Evolutionary conservation across 176 grass and related monocot genomes (phyloP).

Genomic region (Poa pratensis): DNA sequence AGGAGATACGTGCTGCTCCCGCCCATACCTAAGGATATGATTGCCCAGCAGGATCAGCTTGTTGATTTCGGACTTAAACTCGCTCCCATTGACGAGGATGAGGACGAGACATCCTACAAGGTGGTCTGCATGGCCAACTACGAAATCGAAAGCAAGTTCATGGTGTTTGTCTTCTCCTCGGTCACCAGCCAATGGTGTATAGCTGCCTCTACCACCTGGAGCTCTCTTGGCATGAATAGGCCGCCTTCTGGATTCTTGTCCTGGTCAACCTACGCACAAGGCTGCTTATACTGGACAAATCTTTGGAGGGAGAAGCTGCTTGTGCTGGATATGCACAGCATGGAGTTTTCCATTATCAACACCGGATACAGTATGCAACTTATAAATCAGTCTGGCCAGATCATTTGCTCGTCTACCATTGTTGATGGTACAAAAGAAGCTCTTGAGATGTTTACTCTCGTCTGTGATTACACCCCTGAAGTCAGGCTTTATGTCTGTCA

Average conservation of each 20-base stretch:
- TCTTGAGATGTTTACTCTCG: not conserved
- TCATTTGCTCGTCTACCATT: not conserved
- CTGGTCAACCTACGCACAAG: not conserved
- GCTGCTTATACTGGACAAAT: conserved; percentile 30
- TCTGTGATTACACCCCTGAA: not conserved
- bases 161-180: not conserved
- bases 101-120: conserved; percentile 19
- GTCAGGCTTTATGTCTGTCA: not conserved
- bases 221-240: not conserved
- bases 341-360: conserved; percentile 25
- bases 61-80: not conserved
- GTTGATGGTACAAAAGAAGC: not conserved
- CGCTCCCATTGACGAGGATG: not conserved
- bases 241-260: not conserved
- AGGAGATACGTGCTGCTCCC: conserved; percentile 5
- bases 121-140: conserved; percentile 14
- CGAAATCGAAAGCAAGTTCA: not conserved
- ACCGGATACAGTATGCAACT: not conserved
- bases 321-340: not conserved
- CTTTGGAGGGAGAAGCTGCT: not conserved
- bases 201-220: not conserved
- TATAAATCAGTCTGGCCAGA: not conserved
- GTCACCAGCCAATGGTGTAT: not conserved
- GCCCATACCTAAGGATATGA: not conserved
- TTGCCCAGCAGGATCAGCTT: not conserved